phyloP scores from a whole-genome alignment of 2,329 filamentous ascomycete species.

The Aspergillus sclerotialis region DNA sequence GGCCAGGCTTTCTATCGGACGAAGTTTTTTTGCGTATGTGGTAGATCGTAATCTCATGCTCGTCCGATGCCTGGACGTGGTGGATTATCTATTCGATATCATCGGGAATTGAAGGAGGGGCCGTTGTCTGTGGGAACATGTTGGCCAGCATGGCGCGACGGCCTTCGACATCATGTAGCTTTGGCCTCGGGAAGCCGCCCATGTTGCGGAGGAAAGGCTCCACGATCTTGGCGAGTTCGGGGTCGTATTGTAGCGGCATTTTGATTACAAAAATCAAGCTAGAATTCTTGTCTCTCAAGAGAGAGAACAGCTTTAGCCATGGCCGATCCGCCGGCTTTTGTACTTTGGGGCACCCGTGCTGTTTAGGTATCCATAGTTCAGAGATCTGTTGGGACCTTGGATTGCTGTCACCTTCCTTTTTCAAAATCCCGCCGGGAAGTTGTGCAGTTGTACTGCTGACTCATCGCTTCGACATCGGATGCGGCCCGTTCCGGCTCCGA shows the following conservation, averaged over 20 bases:
- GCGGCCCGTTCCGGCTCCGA: too few relatives aligned
- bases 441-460: too few relatives aligned
- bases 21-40: conserved; percentile 7
- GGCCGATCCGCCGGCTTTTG: too few relatives aligned
- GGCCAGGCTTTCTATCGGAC: conserved; percentile 1
- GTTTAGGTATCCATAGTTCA: too few relatives aligned
- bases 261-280: conserved; percentile 1
- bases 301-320: too few relatives aligned
- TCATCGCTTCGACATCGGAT: too few relatives aligned
- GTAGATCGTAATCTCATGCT: conserved; percentile 6
- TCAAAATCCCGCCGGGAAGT: too few relatives aligned
- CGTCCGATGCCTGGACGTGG: conserved; percentile 2
- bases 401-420: too few relatives aligned
- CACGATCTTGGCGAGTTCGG: conserved; percentile 7
- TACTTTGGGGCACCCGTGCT: too few relatives aligned
- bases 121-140: neutral
- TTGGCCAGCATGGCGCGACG: conserved; percentile 2
- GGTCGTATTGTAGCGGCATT: conserved; percentile 11
- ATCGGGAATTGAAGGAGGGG: conserved; percentile 3
- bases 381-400: too few relatives aligned
- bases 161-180: conserved; percentile 4
- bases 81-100: conserved; percentile 8
- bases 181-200: neutral
- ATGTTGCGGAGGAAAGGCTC: conserved; percentile 6
- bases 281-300: too few relatives aligned